Conservation (phyloP, 2,329 filamentous ascomycete genomes). For the Cytospora piceae region DNA sequence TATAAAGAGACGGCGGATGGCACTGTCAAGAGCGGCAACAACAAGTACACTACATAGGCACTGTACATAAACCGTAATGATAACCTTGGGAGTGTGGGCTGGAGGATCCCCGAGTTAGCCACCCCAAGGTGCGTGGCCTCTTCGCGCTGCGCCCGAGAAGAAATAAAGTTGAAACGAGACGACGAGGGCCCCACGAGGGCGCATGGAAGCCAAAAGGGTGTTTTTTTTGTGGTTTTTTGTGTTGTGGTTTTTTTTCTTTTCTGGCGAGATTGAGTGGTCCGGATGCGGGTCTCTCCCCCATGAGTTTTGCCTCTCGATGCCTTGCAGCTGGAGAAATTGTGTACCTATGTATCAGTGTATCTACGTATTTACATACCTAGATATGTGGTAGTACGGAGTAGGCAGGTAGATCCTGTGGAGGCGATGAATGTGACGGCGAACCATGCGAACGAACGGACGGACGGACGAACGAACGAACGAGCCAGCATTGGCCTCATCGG, state of each 20-base stretch:
- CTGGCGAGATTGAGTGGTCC: neutral
- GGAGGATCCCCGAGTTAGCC: neutral
- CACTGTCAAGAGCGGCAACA: neutral
- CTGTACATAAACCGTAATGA: no score
- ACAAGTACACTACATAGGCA: neutral
- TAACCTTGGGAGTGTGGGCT: neutral
- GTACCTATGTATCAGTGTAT: neutral
- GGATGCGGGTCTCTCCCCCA: neutral
- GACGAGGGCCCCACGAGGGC: neutral
- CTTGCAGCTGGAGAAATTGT: neutral
- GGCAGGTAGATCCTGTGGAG: slow-evolving; percentile 2
- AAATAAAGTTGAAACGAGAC: neutral
- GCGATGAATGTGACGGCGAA: neutral
- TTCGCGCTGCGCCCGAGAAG: no score
- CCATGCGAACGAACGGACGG: neutral
- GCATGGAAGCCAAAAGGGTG: neutral
- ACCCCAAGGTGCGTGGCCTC: neutral
- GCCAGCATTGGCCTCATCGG: neutral
- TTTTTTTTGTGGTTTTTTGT: no score
- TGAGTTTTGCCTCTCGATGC: neutral
- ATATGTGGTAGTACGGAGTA: neutral
- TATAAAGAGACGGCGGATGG: no score
- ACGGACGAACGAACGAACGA: neutral
- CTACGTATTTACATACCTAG: neutral
- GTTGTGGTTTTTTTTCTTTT: no score